Evolutionary conservation across 176 grass and related monocot species (phyloP), one percentile per base, ranked within the genome.

Genomic region (Zoysia pacifica): DNA sequence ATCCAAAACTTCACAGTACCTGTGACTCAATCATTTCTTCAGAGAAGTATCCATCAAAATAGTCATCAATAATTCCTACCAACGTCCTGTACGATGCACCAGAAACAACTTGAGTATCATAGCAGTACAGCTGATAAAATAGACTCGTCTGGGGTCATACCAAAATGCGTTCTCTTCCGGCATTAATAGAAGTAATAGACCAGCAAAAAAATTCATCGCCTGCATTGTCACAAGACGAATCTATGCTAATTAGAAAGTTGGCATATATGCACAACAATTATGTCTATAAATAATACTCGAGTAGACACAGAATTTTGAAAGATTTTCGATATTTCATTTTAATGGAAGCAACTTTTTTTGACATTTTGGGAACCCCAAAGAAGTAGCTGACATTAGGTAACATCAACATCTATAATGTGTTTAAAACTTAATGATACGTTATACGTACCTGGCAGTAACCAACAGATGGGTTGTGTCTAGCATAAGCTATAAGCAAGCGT

Each of bases 91-190:
- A 73, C 83, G 52, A 83, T 73, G 83, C 42, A 80, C 78, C 70
- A 84, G 72, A 36, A 11, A 81, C 43, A 62, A 62, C 8, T 62
- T 62, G 59, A 36, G 59, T 36, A 36, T 62, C 59, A 62, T 62
- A 9, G 59, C 9, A 62, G 20, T 62, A 62, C 19, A 62, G 4
- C 20, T 36, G 20, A 84, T 77, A 58, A 67, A 88, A 62, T 14
- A 76, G 54, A 19, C 69, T 74, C 16, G 74, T 20, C 62, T 67
- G 12, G 36, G 46, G 55, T 49, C 60, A 6, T 93, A 99, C 97
- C 97, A 99, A 91, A 99, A 99, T 86, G 97, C 97, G 73, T 99
- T 99, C 85, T 99, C 97, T 81, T 99, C 97, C 38, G 97, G 88
- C 97, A 99, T 99, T 86, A 99, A 84, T 73, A 99, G 69, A 68